A percentile compares a stretch with the other conserved stretches of the same genome.
Conservation (phyloP, 2,329 filamentous ascomycete genomes). For the Fusarium goolgardi region DNA sequence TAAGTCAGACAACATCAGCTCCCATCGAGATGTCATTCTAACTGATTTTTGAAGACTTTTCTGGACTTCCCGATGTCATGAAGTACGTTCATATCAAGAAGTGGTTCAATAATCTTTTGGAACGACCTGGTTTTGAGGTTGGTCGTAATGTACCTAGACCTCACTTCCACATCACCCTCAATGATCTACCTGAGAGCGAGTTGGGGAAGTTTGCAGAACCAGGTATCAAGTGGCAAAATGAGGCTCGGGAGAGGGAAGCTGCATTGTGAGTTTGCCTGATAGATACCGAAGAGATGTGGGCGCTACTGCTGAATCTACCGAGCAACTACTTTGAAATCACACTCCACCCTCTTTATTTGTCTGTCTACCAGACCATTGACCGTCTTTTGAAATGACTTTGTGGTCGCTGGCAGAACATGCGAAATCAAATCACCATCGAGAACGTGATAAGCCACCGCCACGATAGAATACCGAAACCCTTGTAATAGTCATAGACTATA, state of each 20-base stretch:
- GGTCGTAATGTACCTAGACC: slow-evolving; percentile 76
- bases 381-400: neutral
- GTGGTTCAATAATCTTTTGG: slow-evolving; percentile 78
- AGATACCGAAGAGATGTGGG: neutral
- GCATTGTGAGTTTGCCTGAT: neutral
- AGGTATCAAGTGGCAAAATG: neutral
- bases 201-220: slow-evolving; percentile 58
- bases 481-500: slow-evolving; percentile 4
- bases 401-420: accelerated
- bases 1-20: slow-evolving; percentile 42
- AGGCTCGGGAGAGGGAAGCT: neutral
- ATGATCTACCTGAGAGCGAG: slow-evolving; percentile 60
- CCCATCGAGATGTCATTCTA: accelerated
- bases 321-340: neutral
- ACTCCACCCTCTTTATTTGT: neutral
- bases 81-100: slow-evolving; percentile 80
- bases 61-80: slow-evolving; percentile 63
- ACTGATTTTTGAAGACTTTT: slow-evolving; percentile 1
- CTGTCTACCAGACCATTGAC: neutral
- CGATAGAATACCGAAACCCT: slow-evolving; percentile 13
- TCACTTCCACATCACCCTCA: slow-evolving; percentile 68
- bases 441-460: neutral
- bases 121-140: slow-evolving; percentile 78
- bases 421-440: neutral
- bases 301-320: neutral